phyloP scores from a whole-genome alignment of 2,329 filamentous ascomycete genomes.

The Pseudogymnoascus sp. region DNA sequence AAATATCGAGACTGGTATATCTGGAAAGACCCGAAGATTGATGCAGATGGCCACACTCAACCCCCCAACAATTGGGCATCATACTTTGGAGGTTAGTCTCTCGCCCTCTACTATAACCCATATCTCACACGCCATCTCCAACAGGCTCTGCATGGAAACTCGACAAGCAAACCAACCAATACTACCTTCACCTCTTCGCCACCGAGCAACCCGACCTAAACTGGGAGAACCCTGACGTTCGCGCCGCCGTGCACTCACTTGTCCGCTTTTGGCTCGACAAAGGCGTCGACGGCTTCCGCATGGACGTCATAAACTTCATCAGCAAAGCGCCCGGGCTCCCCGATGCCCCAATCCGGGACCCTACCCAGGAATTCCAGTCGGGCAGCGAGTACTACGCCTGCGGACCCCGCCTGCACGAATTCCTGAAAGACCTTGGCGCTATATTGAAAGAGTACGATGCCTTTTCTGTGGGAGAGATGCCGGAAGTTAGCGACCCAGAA shows the following conservation, averaged over 20 bases:
- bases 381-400: constrained; percentile 36
- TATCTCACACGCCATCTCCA: neutral
- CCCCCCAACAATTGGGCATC: constrained; percentile 39
- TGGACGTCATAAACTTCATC: constrained; percentile 62
- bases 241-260: constrained; percentile 59
- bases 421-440: constrained; percentile 38
- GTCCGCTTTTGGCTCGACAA: constrained; percentile 68
- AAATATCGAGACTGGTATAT: constrained; percentile 56
- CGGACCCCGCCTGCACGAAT: constrained; percentile 53
- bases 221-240: constrained; percentile 61
- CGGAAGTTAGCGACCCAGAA: constrained; percentile 35
- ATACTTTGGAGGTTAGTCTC: constrained; percentile 35
- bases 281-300: constrained; percentile 49
- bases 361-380: constrained; percentile 40
- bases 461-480: constrained; percentile 44
- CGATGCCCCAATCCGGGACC: constrained; percentile 37
- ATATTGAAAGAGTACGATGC: constrained; percentile 40
- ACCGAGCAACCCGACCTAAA: constrained; percentile 70
- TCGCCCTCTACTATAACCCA: constrained; percentile 26
- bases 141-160: constrained; percentile 41
- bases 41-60: constrained; percentile 26
- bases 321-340: constrained; percentile 51
- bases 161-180: constrained; percentile 43
- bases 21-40: constrained; percentile 41
- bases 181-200: constrained; percentile 55